phyloP scores from a whole-genome alignment of 352 stramenopile species.

The Globisporangium nagaii region DNA sequence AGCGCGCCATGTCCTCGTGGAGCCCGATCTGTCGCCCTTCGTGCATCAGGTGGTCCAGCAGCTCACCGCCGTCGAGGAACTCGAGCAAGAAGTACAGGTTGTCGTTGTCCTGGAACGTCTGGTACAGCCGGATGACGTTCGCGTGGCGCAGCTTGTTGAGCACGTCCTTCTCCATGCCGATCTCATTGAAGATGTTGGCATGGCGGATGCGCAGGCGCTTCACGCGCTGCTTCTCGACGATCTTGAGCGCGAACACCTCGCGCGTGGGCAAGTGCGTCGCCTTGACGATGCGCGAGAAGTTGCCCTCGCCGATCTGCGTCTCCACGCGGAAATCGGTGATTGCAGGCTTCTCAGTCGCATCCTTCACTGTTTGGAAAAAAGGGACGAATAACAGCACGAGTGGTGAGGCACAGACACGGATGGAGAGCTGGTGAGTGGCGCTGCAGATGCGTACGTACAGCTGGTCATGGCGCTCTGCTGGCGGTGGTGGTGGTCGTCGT shows the following conservation, averaged over 20 bases:
- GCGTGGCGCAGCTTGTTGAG: conserved; percentile 86
- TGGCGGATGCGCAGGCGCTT: conserved; percentile 89
- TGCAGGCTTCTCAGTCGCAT: conserved; percentile 58
- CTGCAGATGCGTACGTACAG: background rate
- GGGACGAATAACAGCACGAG: background rate
- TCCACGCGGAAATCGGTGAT: conserved; percentile 74
- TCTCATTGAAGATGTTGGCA: conserved; percentile 98
- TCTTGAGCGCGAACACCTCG: conserved; percentile 95
- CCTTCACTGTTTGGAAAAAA: conserved; percentile 45
- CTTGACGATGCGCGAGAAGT: conserved; percentile 94
- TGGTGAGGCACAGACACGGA: background rate
- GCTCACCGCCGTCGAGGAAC: conserved; percentile 86
- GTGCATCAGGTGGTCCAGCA: conserved; percentile 89
- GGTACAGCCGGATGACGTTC: conserved; percentile 93
- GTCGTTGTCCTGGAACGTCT: conserved; percentile 94
- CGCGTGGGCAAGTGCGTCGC: conserved; percentile 84
- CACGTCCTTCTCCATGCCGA: conserved; percentile 96
- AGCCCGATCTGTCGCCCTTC: conserved; percentile 69
- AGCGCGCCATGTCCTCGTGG: conserved; percentile 72
- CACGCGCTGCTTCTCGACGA: conserved; percentile 90
- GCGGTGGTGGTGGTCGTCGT: background rate
- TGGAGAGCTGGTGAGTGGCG: no score
- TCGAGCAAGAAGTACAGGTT: conserved; percentile 97
- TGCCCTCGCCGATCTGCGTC: conserved; percentile 77
- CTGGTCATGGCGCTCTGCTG: background rate